Conservation (phyloP, 345 rosid species). For the Lepidium didymum region DNA sequence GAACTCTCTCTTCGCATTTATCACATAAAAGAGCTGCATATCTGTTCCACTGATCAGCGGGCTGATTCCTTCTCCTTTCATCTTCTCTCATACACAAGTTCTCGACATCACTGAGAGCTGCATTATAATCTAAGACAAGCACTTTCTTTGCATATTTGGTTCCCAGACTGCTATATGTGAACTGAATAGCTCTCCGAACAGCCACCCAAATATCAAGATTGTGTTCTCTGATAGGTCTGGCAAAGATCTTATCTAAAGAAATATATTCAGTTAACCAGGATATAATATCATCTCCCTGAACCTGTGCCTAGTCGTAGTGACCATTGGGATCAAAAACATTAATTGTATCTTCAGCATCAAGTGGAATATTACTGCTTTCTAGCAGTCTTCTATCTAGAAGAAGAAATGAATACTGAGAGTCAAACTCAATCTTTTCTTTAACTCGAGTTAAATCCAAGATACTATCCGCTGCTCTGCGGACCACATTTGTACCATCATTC, state of each 20-base stretch:
- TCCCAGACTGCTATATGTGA: not conserved
- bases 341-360: not conserved
- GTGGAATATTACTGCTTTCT: not conserved
- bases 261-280: conserved; percentile 10
- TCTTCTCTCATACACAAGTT: not conserved
- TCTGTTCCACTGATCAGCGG: not conserved
- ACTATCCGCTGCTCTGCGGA: conserved; percentile 12
- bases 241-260: not conserved
- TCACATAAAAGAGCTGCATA: conserved; percentile 1
- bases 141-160: not conserved
- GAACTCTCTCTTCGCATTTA: not conserved
- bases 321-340: not conserved
- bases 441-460: not conserved
- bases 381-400: conserved; percentile 19
- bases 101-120: not conserved
- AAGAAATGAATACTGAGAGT: not conserved
- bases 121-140: not conserved
- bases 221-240: not conserved
- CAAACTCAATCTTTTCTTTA: conserved; percentile 13
- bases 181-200: conserved; percentile 8
- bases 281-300: conserved; percentile 17
- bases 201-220: conserved; percentile 5
- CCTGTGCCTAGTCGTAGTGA: conserved; percentile 3
- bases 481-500: not conserved
- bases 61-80: not conserved